A percentile compares a stretch with the other conserved stretches of the same genome.
Conservation (phyloP, 495 filamentous ascomycete species). For the Penicillium longicatenatum region DNA sequence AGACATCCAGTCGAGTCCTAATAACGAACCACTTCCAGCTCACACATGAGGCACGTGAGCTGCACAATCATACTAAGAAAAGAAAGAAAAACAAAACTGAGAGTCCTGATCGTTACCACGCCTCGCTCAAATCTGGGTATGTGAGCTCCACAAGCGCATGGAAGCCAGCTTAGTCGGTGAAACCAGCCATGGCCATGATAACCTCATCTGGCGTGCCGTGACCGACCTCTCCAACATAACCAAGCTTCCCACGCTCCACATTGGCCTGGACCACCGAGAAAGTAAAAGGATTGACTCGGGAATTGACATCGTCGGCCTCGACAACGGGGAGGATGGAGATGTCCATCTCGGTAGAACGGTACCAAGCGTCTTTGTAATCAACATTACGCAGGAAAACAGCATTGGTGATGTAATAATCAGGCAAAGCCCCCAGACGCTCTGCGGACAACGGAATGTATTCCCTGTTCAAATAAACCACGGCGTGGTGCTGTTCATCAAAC, state of each 20-base stretch:
- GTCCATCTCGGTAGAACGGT: not conserved
- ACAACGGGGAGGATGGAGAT: not conserved
- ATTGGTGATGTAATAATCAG: not conserved
- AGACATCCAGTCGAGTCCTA: too few species aligned
- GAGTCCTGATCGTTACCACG: too few species aligned
- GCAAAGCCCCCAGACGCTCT: not conserved
- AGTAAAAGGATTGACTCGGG: not conserved
- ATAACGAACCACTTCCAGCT: too few species aligned
- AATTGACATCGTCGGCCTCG: not conserved
- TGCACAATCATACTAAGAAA: too few species aligned
- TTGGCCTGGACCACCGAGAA: constrained; percentile 5
- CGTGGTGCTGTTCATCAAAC: not conserved
- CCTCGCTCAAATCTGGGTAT: too few species aligned
- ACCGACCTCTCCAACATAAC: constrained; percentile 6
- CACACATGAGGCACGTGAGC: too few species aligned
- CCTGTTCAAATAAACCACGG: not conserved
- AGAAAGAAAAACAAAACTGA: too few species aligned
- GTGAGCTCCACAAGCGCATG: not conserved
- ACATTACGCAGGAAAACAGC: constrained; percentile 1
- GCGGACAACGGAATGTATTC: not conserved
- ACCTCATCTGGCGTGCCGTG: not conserved
- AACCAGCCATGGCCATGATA: constrained; percentile 11
- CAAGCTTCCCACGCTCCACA: constrained; percentile 4
- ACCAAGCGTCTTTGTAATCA: not conserved
- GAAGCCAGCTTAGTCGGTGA: not conserved